These are phyloP conservation scores for Aureoboletus auriporus DNA, from an alignment of 768 basidiomycete genomes.

Conservation along the genomic window DNA sequence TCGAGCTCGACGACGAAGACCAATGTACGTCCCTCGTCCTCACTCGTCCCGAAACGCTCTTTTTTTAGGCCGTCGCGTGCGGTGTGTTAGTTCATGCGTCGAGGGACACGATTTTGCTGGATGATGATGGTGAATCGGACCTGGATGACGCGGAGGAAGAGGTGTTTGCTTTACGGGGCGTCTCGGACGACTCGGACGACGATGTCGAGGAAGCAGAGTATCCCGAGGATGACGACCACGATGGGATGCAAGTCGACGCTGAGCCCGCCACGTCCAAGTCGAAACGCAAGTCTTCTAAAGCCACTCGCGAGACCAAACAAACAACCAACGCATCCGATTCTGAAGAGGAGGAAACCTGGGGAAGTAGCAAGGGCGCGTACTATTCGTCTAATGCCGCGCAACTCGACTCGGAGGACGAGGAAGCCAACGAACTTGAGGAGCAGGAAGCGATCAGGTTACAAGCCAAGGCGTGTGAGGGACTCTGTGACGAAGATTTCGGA, in stretches of 20 bases:
- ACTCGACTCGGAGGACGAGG: constrained; percentile 84
- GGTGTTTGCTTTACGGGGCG: constrained; percentile 69
- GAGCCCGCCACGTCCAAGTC: constrained; percentile 7
- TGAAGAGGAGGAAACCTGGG: constrained; percentile 66
- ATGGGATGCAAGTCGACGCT: constrained; percentile 22
- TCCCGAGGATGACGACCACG: constrained; percentile 9
- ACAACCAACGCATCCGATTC: constrained; percentile 14
- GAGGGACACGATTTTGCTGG: constrained; percentile 73
- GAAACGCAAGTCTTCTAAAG: constrained; percentile 9
- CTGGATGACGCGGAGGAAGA: constrained; percentile 61
- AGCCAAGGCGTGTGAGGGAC: constrained; percentile 61
- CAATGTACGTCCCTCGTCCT: constrained; percentile 50
- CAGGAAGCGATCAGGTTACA: constrained; percentile 83
- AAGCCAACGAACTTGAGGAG: constrained; percentile 83
- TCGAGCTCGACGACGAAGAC: constrained; percentile 77
- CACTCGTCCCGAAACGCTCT: background rate
- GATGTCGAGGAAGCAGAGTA: constrained; percentile 40
- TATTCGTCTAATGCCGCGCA: constrained; percentile 83
- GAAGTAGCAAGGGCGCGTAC: constrained; percentile 72
- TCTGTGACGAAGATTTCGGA: constrained; percentile 83
- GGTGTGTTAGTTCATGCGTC: constrained; percentile 58
- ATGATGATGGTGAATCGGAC: constrained; percentile 47
- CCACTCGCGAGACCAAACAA: constrained; percentile 13
- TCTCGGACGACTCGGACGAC: constrained; percentile 25
- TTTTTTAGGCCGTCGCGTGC: background rate